phyloP scores from a whole-genome alignment of 176 grass and related monocot species.

The Raddia guianensis region DNA sequence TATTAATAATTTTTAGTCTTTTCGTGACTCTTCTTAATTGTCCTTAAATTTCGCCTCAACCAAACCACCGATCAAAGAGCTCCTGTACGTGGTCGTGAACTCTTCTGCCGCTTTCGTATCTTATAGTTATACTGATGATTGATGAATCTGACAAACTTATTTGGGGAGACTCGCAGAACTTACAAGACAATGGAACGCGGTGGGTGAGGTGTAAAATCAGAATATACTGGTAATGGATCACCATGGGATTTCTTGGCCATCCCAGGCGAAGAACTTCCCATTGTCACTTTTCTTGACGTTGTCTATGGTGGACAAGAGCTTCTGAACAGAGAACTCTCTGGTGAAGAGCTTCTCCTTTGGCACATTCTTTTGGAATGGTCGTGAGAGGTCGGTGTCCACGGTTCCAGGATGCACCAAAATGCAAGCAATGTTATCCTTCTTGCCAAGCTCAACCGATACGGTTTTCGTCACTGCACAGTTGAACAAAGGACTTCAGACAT shows the following conservation, averaged over 20 bases:
- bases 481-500: neutral
- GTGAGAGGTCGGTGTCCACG: constrained; percentile 84
- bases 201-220: no score
- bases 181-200: no score
- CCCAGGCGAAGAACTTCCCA: constrained; percentile 94
- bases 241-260: constrained; percentile 74
- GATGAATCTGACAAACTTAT: no score
- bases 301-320: constrained; percentile 64
- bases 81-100: no score
- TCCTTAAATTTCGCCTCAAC: no score
- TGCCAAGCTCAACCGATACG: constrained; percentile 69
- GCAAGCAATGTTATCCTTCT: constrained; percentile 71
- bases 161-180: no score
- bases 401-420: constrained; percentile 91
- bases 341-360: constrained; percentile 78
- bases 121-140: no score
- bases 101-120: no score
- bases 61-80: no score
- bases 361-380: constrained; percentile 79
- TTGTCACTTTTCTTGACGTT: constrained; percentile 68
- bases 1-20: no score
- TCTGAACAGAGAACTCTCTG: constrained; percentile 72
- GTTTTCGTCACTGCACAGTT: constrained; percentile 83
- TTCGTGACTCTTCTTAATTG: no score
- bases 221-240: neutral